Percentiles rank a stretch among this genome's conserved stretches.
Conservation (phyloP, 805 yeast genomes). For the Nakazawaea ernobii region DNA sequence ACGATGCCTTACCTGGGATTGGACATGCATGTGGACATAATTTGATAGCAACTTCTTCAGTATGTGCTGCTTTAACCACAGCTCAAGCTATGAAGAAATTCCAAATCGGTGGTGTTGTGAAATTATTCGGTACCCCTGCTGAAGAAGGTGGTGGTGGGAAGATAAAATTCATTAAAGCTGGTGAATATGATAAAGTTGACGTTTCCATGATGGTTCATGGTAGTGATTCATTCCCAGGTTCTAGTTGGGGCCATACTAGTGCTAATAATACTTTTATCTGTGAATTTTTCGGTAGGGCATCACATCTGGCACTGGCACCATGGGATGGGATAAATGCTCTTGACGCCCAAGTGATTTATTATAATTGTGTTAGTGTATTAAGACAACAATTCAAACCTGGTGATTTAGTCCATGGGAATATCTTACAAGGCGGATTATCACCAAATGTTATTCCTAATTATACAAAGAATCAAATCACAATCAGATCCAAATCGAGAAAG, state of each 20-base stretch:
- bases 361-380: conserved; percentile 20
- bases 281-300: conserved; percentile 21
- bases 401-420: conserved; percentile 20
- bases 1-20: conserved; percentile 23
- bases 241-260: conserved; percentile 16
- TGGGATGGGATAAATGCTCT: conserved; percentile 25
- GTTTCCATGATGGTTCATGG: conserved; percentile 24
- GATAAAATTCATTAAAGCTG: conserved; percentile 18
- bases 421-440: conserved; percentile 19
- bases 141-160: conserved; percentile 26
- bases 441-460: conserved; percentile 22
- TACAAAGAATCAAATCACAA: conserved; percentile 14
- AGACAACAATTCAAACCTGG: conserved; percentile 23
- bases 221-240: conserved; percentile 12
- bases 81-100: conserved; percentile 18
- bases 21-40: conserved; percentile 28
- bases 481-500: conserved; percentile 16
- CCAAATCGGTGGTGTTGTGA: conserved; percentile 22
- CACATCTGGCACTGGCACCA: conserved; percentile 25
- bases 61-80: conserved; percentile 16
- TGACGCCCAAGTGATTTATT: conserved; percentile 22
- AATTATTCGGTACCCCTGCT: conserved; percentile 24
- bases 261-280: conserved; percentile 14
- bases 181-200: conserved; percentile 20
- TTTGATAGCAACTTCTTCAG: conserved; percentile 20